Evolutionary conservation across 495 filamentous ascomycete genomes (phyloP), one percentile per base, ranked within the genome.

Genomic region (Aspergillus indologenus): DNA sequence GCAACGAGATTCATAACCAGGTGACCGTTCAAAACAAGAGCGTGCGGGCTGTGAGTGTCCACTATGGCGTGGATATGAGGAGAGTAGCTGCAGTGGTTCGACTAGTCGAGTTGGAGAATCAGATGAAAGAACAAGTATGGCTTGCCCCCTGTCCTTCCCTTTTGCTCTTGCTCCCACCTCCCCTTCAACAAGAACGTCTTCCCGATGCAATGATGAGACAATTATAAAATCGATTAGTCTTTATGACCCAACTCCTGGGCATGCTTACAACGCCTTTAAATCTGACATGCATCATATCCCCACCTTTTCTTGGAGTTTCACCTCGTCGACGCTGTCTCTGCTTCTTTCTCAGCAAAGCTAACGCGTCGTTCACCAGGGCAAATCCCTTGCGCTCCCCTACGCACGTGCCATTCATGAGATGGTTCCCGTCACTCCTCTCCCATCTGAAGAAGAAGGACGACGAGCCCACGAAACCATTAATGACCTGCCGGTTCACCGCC

Each of bases 201-300:
- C 54, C 45, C 54, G 45, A 56, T 66, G 46, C 55, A 72, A 86
- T 87, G 87, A 87, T 86, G 88, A 90, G 79, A 70, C 62, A 83
- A 81, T 57, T 53, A 83, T 82, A 85, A 82, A 78, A 80, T 87
- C 92, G 93, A 97, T 98, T 96, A 96, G 93, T 97, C 93, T 97
- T 93, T 80, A 97, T 96, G 93, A 97, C 91, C 84, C 72, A 69
- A 59, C 69, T 64, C 53, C 66, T 65, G 72, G 66, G 72, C 66
- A 84, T 91, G 88, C 85, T 90, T 90, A 91, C 74, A 85, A 80
- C 79, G 69, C 61, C 61, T 62, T 62, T 63, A 65, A 67, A 51
- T 61, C 71, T 74, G 71, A 73, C 29, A 51, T 62, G 50, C 51
- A 61, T 49, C 48, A 62, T n/a, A n/a, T 58, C 49, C 21, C 23